phyloP scores from a whole-genome alignment of 2,329 filamentous ascomycete genomes.

The Diaporthe sp. region DNA sequence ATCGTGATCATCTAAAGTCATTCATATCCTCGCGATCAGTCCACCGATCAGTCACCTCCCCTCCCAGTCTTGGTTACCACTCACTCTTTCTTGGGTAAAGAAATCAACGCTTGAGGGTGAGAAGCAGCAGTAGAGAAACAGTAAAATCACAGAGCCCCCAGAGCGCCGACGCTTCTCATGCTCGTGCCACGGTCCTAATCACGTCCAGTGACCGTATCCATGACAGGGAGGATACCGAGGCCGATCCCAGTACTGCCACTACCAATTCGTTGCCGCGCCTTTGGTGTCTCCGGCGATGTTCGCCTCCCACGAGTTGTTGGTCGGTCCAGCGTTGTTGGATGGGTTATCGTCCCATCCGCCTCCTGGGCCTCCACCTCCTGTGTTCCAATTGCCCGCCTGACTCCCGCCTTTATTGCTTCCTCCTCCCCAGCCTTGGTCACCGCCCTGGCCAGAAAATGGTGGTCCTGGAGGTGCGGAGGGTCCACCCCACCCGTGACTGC shows the following conservation, averaged over 20 bases:
- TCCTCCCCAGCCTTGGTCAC: conserved; percentile 15
- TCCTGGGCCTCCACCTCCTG: not conserved
- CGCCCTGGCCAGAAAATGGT: not conserved
- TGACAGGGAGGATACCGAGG: conserved; percentile 6
- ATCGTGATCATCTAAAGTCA: not conserved
- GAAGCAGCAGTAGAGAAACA: conserved; percentile 6
- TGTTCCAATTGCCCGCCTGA: not conserved
- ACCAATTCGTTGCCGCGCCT: conserved; percentile 34
- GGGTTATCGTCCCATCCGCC: conserved; percentile 20
- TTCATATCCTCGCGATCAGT: not conserved
- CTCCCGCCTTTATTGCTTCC: conserved; percentile 9
- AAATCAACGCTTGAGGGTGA: conserved; percentile 4
- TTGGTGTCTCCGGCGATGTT: conserved; percentile 30
- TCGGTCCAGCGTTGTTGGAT: conserved; percentile 33
- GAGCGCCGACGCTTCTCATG: conserved; percentile 15
- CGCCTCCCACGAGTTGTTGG: not conserved
- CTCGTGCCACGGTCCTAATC: not conserved
- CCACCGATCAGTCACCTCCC: not conserved
- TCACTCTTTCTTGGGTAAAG: not conserved
- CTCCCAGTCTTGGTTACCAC: not conserved
- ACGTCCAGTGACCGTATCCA: not conserved
- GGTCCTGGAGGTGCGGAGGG: conserved; percentile 4
- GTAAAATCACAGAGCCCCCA: conserved; percentile 15
- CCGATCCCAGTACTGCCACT: conserved; percentile 22
- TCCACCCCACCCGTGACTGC: not conserved